These are phyloP conservation scores for Macrolepiota dolichaula DNA, from an alignment of 768 basidiomycete species.

Conservation along the genomic window DNA sequence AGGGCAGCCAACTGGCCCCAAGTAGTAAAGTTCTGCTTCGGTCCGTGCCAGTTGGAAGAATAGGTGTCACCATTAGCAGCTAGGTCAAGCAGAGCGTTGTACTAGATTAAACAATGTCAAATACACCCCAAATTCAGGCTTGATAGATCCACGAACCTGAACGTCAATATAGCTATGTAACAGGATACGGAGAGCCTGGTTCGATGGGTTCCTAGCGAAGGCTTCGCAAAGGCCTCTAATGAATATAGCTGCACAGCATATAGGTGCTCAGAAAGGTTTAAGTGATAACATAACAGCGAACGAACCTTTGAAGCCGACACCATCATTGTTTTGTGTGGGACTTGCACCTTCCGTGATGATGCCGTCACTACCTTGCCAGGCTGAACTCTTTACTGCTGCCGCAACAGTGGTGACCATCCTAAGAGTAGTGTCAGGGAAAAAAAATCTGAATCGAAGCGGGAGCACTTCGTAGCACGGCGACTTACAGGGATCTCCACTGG, in stretches of 20 bases:
- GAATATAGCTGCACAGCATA: constrained; percentile 26
- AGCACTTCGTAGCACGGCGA: neutral
- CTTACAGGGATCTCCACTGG: constrained; percentile 40
- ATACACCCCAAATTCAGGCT: neutral
- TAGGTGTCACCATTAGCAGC: constrained; percentile 41
- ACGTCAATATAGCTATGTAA: constrained; percentile 50
- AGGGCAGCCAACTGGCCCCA: constrained; percentile 50
- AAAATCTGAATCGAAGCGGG: neutral
- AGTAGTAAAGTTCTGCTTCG: constrained; percentile 39
- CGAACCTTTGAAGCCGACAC: constrained; percentile 50
- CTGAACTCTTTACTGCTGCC: constrained; percentile 38
- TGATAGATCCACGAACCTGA: constrained; percentile 31
- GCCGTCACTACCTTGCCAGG: constrained; percentile 47
- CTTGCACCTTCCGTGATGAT: constrained; percentile 51
- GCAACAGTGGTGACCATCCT: constrained; percentile 26
- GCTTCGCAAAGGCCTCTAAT: constrained; percentile 48
- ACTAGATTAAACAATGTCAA: constrained; percentile 23
- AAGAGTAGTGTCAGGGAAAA: neutral
- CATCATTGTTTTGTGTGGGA: constrained; percentile 37
- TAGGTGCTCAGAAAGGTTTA: neutral
- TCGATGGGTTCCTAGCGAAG: constrained; percentile 33
- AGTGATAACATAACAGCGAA: too few relatives aligned
- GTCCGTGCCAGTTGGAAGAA: constrained; percentile 45
- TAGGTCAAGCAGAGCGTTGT: constrained; percentile 47
- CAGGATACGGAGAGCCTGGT: constrained; percentile 34